Evolutionary conservation across 2,329 filamentous ascomycete species (phyloP), one percentile per base, ranked within the genome.

Genomic region (Colletotrichum tofieldiae): DNA sequence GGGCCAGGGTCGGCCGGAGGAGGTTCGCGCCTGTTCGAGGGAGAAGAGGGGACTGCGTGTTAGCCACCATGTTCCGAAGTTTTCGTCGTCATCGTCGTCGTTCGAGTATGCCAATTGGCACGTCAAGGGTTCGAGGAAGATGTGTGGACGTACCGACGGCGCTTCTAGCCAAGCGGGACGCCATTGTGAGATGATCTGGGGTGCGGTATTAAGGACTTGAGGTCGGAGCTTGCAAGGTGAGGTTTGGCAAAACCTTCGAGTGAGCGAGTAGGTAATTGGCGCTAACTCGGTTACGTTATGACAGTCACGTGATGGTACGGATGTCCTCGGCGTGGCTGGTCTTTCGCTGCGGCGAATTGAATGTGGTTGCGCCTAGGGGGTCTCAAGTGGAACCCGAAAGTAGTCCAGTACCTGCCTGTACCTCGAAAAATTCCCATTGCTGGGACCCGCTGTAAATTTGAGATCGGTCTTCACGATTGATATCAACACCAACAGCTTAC

Each of bases 161-260:
- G 90, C 92, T 95, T 91, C 94, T 95, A 91, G 93, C 94, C 89
- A 98, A 91, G 90, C 95, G 94, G 87, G 94, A 98, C 90, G 96
- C 96, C 96, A 98, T 98, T 93, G 89, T 93, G 90, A 85, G 84
- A 87, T 88, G 84, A 86, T 82, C 86, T 84, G 86, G 84, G 85
- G 86, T 87, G 84, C n/a, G 82, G 65, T 85, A 82, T 81, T 82
- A 81, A 77, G 80, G 79, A 80, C 81, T 83, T 83, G 80, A 82
- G 77, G 80, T 79, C 81, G 82, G 81, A 83, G 82, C 83, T 86
- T 65, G n/a, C 81, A 78, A 80, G 79, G 79, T 82, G 81, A 82
- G 80, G 80, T 82, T 86, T 39, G 85, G 86, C 83, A 85, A 86
- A 87, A 88, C 88, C 84, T 84, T 82, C 79, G 81, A 62, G 26